Evolutionary conservation across 2,329 filamentous ascomycete species (phyloP), one percentile per base, ranked within the genome.

Genomic region (Daldinia sp.): DNA sequence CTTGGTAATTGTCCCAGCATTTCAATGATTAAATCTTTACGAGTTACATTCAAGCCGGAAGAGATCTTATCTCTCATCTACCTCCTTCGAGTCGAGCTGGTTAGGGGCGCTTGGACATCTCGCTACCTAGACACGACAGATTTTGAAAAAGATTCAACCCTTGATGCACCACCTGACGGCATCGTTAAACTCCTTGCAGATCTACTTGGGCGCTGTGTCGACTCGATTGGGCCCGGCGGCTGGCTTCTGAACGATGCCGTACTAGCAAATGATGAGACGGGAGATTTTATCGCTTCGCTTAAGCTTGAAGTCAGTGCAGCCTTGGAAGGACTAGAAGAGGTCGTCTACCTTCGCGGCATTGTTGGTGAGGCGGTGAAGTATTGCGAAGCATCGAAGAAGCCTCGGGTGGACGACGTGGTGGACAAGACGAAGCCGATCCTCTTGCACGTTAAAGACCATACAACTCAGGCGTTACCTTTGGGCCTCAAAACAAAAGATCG

Each of bases 91-190:
- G 85, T 91, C 70, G 91, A 94, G 80, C 84, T 95, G 51, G 88
- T 90, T 58, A 88, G 89, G 71, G 92, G 92, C 64, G 90, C 90
- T 35, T 95, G 92, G 92, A 93, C 91, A 0, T 87, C 89, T 18
- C 85, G 88, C 23, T 93, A 94, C 78, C 81, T 92, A 41, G 90
- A 92, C 73, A 79, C 82, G 10, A 85, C 86, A 15, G 79, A 82
- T 58, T 81, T 84, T 33, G 84, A 87, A 42, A 74, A 79, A 13
- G 79, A 82, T 26, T 80, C 81, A n/a, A 83, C 85, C 6, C 78
- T 79, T 10, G 77, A 82, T 13, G 81, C 83, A 3, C 87, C 89
- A 0, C 88, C 90, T 20, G 89, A 93, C 74, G 88, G 88, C 56
- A 88, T 90, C 58, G 90, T 94, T 71, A 84, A 88, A 15, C 86